Base-by-base conservation (phyloP, 1,284 basidiomycete genomes). In the Psilocybe mexicana region DNA sequence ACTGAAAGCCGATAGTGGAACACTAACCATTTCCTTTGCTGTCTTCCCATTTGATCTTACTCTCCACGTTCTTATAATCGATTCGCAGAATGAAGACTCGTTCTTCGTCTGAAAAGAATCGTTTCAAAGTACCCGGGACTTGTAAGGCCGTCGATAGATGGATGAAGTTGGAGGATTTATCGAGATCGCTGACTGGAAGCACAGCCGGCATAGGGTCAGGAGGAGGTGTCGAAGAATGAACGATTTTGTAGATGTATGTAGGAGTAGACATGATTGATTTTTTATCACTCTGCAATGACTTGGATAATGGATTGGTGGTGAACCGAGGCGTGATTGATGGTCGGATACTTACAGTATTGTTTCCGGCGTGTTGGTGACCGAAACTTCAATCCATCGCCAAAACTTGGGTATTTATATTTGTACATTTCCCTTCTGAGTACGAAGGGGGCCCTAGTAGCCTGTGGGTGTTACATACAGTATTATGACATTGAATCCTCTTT, bases 111-210 rank as follows among this genome's bases (percentile, higher is more conserved):
- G 63, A 64, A 70, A 86, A 88, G 74, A 84, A 87, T 51, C 73
- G 73, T 44, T 78, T 73, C 25, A 86, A 71, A 1, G 83, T 85
- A 43, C 72, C 74, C 1, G 78, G 76, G 10, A 85, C 68, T 69
- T 87, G 85, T 6, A 65, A 38, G 0, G 81, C 76, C 7, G 80
- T 81, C 14, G 84, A 86, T 42, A 87, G 74, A 67, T 87, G 86
- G 48, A 87, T 77, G 74, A 85, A 86, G 12, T 83, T 82, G 33
- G 58, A 54, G 2, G 38, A 45, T 43, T 58, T 52, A 36, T 69
- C 67, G 42, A 69, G 64, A 24, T 64, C 61, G 43, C 65, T 68
- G 54, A 67, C 58, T 18, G 64, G 72, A 7, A 74, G 63, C 23
- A 44, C 58, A 3, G 70, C 64, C 12, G 74, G 75, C 30, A 76